Evolutionary conservation across 2,329 filamentous ascomycete species (phyloP).

Genomic region (Apiospora saccharicola): DNA sequence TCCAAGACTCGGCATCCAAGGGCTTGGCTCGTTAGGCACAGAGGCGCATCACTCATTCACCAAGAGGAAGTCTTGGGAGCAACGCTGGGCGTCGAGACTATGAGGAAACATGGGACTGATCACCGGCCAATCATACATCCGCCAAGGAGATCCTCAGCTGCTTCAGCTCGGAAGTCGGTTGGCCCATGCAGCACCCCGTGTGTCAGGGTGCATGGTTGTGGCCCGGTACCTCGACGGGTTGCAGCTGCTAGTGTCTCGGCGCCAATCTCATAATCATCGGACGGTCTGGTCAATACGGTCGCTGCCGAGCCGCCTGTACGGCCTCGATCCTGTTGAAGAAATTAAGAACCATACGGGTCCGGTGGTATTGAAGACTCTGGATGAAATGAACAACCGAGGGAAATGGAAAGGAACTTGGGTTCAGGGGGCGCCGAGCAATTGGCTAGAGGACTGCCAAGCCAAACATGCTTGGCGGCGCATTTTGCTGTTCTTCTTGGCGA

Average conservation of each 20-base stretch:
- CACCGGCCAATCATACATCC: constrained; percentile 1
- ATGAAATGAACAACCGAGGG: neutral
- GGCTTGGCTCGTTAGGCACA: constrained; percentile 2
- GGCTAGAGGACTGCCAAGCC: constrained; percentile 6
- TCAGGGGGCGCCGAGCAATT: constrained; percentile 19
- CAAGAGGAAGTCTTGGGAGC: neutral
- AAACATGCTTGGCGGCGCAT: neutral
- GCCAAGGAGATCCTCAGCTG: neutral
- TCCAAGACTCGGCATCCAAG: neutral
- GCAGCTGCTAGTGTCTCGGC: constrained; percentile 3
- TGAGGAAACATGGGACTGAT: neutral
- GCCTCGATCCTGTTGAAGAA: neutral
- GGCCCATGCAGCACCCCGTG: neutral
- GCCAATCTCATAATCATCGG: constrained; percentile 5
- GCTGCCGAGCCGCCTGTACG: constrained; percentile 9
- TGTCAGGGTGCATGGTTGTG: neutral
- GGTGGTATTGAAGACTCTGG: neutral
- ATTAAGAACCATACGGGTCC: neutral
- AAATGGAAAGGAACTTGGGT: neutral
- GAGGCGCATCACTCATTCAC: neutral
- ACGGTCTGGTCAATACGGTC: constrained; percentile 1
- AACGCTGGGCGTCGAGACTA: neutral
- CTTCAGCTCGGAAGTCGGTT: neutral
- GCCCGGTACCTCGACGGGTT: neutral
- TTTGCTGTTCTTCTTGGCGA: neutral